Evolutionary conservation across 140 eudicot genomes (phyloP), one percentile per base, ranked within the genome.

Genomic region (Oenanthe javanica): DNA sequence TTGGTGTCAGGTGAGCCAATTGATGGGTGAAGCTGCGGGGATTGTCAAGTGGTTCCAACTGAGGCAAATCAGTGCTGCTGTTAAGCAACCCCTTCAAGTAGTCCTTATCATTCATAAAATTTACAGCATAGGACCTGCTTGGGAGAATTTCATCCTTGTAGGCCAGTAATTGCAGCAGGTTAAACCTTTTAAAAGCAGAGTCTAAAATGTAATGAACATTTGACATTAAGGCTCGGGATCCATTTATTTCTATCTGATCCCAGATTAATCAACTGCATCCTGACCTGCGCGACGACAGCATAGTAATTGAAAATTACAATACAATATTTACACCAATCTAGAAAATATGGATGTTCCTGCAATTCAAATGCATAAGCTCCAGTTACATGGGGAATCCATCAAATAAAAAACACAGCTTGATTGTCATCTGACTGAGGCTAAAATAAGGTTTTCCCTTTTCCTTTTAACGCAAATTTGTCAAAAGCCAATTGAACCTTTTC

Each of bases 251-350:
- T 55, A 45, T 78, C 21, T 85, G 80, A 6, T 52, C 93, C 93
- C 67, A 86, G 77, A 76, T 83, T 88, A 31, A 77, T 80, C 80
- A 93, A 85, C 89, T 93, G 91, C 97, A 88, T 89, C 85, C 82
- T 93, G 80, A 93, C 93, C 97, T 90, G 91, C 83, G 59, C 4
- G 31, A 19, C 72, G 59, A 19, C 47, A 71, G 57, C 61, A 36
- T 7, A 80, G 76, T 31, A 76, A 54, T 77, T 50, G 57, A 64
- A 54, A 6, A 49, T 27, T 43, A 69, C 14, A 46, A 16, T 19
- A 54, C 13, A 38, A 81, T 73, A 25, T 73, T 16, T 40, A 72
- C 9, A 42, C 15, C 59, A 73, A 42, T 0, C 45, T 16, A 1
- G 70, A 57, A 52, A 81, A 43, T 23, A 42, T 12, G 10, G 46